Base-by-base conservation (phyloP, 306 rosid species). In the Pachyrhizus erosus region DNA sequence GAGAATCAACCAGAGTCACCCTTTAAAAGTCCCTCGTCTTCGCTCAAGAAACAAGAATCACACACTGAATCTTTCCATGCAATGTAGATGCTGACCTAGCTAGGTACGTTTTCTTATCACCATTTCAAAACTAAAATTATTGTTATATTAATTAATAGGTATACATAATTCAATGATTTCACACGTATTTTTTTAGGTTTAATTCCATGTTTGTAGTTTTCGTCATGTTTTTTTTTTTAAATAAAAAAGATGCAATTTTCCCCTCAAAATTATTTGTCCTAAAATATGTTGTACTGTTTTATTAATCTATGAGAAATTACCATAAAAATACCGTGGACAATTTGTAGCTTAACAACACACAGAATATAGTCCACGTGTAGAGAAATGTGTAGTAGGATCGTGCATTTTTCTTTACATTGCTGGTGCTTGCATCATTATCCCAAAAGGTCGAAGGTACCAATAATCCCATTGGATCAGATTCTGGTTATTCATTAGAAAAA, bases 381-480 rank as follows among this genome's bases (percentile, higher is more conserved):
- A 46, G 70, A 39, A 75, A 23, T 75, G 80, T 17, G 23, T 39
- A 5, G 39, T 39, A 39, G 51, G 3, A 49, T 55, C 4, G 11
- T 40, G 37, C 49, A 23, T 2, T 68, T 52, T 68, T 54, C 9
- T 21, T 67, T 52, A 24, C 66, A 34, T 49, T 51, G 76, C 15
- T 4, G 23, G 55, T 67, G 76, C 68, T 34, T 68, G 66, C 68
- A 69, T 79, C 31, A 68, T 67, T 14, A 68, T 80, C 60, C 7
- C 17, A 40, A n/a, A 17, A 17, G 7, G 7, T 11, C 2, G 4
- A 31, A 31, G 21, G 71, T 33, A 15, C 7, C 27, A 70, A 82
- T 29, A 20, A 49, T 34, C 20, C 20, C 55, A 57, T 45, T 34
- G 77, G 7, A 70, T 57, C 23, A 67, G 73, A 62, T 82, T 65